These are phyloP conservation scores for Talaromyces pinophilus DNA, from an alignment of 2,329 filamentous ascomycete genomes.

Conservation along the genomic window DNA sequence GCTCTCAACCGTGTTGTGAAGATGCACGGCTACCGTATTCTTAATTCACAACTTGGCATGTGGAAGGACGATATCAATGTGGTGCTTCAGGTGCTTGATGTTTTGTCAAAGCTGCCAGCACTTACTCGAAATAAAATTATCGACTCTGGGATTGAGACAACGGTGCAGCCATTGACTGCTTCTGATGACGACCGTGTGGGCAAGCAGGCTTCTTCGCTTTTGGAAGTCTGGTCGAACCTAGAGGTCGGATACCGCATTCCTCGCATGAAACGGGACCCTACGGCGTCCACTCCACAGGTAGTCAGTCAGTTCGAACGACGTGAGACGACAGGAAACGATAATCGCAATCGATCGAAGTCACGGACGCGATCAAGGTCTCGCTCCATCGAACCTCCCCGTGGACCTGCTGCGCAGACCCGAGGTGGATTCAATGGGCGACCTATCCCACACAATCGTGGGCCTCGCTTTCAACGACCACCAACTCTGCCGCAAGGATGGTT, in stretches of 20 bases:
- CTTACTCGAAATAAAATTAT: constrained; percentile 96
- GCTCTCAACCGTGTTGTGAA: constrained; percentile 86
- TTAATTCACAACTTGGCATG: constrained; percentile 80
- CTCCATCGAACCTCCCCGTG: constrained; percentile 48
- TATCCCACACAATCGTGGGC: constrained; percentile 56
- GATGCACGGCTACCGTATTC: constrained; percentile 95
- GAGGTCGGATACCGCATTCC: constrained; percentile 92
- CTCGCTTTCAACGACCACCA: constrained; percentile 57
- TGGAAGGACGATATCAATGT: constrained; percentile 91
- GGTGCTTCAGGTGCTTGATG: constrained; percentile 82
- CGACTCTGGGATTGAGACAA: constrained; percentile 89
- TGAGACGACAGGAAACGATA: constrained; percentile 47
- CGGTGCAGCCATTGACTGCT: constrained; percentile 67
- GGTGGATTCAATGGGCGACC: constrained; percentile 47
- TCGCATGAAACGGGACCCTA: constrained; percentile 79
- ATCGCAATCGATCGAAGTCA: constrained; percentile 39
- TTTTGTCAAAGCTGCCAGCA: constrained; percentile 84
- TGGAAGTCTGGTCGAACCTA: constrained; percentile 85
- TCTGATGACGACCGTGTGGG: constrained; percentile 75
- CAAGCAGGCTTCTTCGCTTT: constrained; percentile 67
- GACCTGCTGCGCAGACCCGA: constrained; percentile 48
- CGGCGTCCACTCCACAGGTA: constrained; percentile 55
- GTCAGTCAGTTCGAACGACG: constrained; percentile 65
- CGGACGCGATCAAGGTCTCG: constrained; percentile 53
- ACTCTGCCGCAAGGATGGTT: constrained; percentile 85